phyloP scores from a whole-genome alignment of 2,329 filamentous ascomycete species.

The Fusarium multiceps region DNA sequence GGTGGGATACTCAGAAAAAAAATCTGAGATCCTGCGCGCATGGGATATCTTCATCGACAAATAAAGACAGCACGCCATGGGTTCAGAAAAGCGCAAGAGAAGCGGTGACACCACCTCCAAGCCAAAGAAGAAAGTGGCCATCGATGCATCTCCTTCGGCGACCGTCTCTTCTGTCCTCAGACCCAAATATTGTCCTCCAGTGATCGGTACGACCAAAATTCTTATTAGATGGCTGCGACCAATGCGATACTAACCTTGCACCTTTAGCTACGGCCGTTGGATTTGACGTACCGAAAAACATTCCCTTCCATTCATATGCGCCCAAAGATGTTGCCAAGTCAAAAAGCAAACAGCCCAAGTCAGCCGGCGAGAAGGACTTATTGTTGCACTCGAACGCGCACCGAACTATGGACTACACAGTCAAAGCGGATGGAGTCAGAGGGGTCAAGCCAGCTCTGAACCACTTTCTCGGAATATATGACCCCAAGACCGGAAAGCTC shows the following conservation, averaged over 20 bases:
- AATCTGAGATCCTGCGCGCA: conserved; percentile 41
- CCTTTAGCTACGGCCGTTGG: conserved; percentile 51
- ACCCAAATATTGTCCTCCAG: conserved; percentile 61
- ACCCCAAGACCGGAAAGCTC: conserved; percentile 68
- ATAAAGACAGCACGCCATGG: conserved; percentile 49
- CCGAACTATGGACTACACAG: conserved; percentile 69
- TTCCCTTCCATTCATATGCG: conserved; percentile 62
- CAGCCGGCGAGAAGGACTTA: conserved; percentile 59
- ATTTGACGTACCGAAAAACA: conserved; percentile 50
- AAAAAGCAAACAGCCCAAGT: conserved; percentile 55
- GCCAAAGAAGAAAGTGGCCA: conserved; percentile 64
- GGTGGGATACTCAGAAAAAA: conserved; percentile 40
- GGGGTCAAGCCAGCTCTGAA: conserved; percentile 59
- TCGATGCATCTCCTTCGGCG: conserved; percentile 56
- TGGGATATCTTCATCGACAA: conserved; percentile 13
- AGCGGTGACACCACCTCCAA: conserved; percentile 55
- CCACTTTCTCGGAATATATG: conserved; percentile 74
- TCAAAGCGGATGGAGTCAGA: conserved; percentile 58
- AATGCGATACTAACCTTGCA: conserved; percentile 40
- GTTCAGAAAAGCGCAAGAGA: conserved; percentile 63
- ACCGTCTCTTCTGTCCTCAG: conserved; percentile 60
- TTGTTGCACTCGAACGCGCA: conserved; percentile 69
- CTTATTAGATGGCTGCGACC: neutral
- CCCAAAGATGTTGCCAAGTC: conserved; percentile 51
- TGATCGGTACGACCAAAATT: conserved; percentile 58